Evolutionary conservation across 768 basidiomycete genomes (phyloP).

Genomic region (Termitomyces sp.): DNA sequence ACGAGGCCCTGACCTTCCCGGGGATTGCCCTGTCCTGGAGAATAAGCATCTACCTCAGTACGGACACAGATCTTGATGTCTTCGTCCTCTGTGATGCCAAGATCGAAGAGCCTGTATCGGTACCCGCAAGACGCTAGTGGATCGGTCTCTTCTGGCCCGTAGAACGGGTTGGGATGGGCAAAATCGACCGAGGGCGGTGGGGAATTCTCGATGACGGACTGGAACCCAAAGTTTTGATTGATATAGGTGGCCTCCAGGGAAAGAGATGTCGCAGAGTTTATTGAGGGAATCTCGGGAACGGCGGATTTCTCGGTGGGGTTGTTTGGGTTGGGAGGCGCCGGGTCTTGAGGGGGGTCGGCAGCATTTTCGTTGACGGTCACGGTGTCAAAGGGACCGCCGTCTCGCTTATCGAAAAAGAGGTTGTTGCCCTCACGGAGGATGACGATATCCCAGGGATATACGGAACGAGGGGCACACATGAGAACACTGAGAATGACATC

Average conservation of each 20-base stretch:
- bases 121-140: constrained; percentile 96
- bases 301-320: constrained; percentile 64
- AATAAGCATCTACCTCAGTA: constrained; percentile 93
- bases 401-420: constrained; percentile 95
- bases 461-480: constrained; percentile 93
- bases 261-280: constrained; percentile 90
- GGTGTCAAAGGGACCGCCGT: constrained; percentile 94
- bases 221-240: constrained; percentile 98
- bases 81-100: constrained; percentile 87
- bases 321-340: constrained; percentile 71
- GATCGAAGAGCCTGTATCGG: constrained; percentile 92
- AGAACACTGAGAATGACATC: constrained; percentile 93
- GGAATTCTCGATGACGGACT: constrained; percentile 75
- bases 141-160: constrained; percentile 88
- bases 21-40: constrained; percentile 55
- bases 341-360: constrained; percentile 86
- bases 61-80: constrained; percentile 87
- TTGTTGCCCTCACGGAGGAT: constrained; percentile 90
- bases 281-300: constrained; percentile 67
- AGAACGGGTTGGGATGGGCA: constrained; percentile 91
- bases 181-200: constrained; percentile 67
- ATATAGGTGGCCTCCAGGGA: constrained; percentile 98
- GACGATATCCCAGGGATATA: constrained; percentile 99
- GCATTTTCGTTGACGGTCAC: constrained; percentile 99
- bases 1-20: constrained; percentile 72